Conservation (phyloP, 768 basidiomycete genomes). For the Tephrocybe sp. region DNA sequence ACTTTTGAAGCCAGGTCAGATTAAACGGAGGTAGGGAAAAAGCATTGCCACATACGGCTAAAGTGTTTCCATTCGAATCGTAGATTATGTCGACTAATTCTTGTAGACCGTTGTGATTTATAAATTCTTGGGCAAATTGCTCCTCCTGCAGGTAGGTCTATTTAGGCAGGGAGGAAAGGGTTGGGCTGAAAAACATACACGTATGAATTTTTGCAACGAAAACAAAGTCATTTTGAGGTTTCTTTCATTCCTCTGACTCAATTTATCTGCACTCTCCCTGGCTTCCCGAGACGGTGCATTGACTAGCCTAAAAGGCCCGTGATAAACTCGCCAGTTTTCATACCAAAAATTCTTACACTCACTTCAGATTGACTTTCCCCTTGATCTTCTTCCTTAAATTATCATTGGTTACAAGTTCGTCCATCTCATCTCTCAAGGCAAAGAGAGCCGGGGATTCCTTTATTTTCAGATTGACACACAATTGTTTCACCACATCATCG, state of each 20-base stretch:
- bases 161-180: background rate
- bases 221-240: slow-evolving; percentile 70
- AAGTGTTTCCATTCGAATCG: slow-evolving; percentile 72
- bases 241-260: slow-evolving; percentile 58
- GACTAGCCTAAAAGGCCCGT: slow-evolving; percentile 56
- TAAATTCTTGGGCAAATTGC: slow-evolving; percentile 77
- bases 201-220: slow-evolving; percentile 77
- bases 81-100: slow-evolving; percentile 73
- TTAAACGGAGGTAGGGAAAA: slow-evolving; percentile 1
- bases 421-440: slow-evolving; percentile 79
- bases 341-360: slow-evolving; percentile 21
- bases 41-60: slow-evolving; percentile 58
- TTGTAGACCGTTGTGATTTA: slow-evolving; percentile 67
- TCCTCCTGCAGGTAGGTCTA: slow-evolving; percentile 58
- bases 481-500: slow-evolving; percentile 81
- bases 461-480: slow-evolving; percentile 80
- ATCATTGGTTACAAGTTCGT: slow-evolving; percentile 84
- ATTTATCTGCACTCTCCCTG: slow-evolving; percentile 70
- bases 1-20: slow-evolving; percentile 41
- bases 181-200: slow-evolving; percentile 46
- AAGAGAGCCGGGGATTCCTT: slow-evolving; percentile 71
- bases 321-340: background rate
- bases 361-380: slow-evolving; percentile 79
- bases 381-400: slow-evolving; percentile 83
- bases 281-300: slow-evolving; percentile 82